Conservation (phyloP, 2,329 filamentous ascomycete species). For the Xenoacremonium recifei region DNA sequence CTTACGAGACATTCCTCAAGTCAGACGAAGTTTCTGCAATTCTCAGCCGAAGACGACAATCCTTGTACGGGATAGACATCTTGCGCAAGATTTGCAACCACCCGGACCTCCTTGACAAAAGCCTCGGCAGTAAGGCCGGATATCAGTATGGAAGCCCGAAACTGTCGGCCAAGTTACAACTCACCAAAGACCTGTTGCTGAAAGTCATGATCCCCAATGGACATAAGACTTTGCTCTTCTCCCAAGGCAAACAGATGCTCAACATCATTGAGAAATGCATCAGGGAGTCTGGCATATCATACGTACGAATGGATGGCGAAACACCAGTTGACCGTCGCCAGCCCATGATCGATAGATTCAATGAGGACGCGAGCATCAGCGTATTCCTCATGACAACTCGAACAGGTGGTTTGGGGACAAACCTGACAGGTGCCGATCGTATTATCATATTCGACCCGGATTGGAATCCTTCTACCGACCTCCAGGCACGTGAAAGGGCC, state of each 20-base stretch:
- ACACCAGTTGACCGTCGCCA: slow-evolving; percentile 90
- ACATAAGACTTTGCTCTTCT: slow-evolving; percentile 91
- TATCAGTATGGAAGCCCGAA: slow-evolving; percentile 76
- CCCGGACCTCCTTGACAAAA: slow-evolving; percentile 77
- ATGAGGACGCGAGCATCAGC: slow-evolving; percentile 73
- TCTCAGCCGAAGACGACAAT: slow-evolving; percentile 69
- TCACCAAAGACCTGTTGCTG: slow-evolving; percentile 81
- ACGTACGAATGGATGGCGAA: slow-evolving; percentile 88
- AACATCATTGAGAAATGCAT: slow-evolving; percentile 89
- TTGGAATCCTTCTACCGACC: slow-evolving; percentile 96
- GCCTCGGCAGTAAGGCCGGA: slow-evolving; percentile 51
- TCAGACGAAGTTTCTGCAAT: slow-evolving; percentile 88
- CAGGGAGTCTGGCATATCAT: slow-evolving; percentile 66
- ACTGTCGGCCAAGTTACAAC: slow-evolving; percentile 94
- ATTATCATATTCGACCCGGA: slow-evolving; percentile 99
- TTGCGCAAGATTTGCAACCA: slow-evolving; percentile 97
- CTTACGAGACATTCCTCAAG: slow-evolving; percentile 76
- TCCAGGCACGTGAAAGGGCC: slow-evolving; percentile 91
- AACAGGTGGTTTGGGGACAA: slow-evolving; percentile 90
- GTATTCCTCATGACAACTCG: slow-evolving; percentile 94
- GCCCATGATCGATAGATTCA: slow-evolving; percentile 88
- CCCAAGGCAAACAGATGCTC: slow-evolving; percentile 91
- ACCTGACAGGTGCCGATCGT: slow-evolving; percentile 89
- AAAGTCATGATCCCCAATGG: slow-evolving; percentile 82
- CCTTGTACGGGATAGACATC: slow-evolving; percentile 86